Evolutionary conservation across 2,329 filamentous ascomycete species (phyloP), one percentile per base, ranked within the genome.

Genomic region (Pyrenochaeta sp.): DNA sequence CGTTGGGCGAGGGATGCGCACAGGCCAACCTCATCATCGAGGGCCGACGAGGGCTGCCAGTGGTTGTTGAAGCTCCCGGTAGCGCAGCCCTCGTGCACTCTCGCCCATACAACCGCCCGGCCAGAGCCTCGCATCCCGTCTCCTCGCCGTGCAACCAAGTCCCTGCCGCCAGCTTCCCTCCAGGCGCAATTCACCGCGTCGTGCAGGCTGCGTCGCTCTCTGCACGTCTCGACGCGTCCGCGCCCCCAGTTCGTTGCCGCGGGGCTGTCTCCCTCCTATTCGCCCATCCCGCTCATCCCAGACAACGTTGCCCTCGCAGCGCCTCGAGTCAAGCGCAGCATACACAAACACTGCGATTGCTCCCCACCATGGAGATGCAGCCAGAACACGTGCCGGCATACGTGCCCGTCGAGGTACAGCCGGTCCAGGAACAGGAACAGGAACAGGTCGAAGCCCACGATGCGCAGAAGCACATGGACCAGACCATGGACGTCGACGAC

Each of bases 401-500:
- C n/a, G n/a, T n/a, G n/a, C n/a, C n/a, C n/a, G n/a, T n/a, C n/a
- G n/a, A n/a, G n/a, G n/a, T n/a, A n/a, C 24, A 5, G 24, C 5
- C 9, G 24, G 24, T 27, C n/a, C n/a, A n/a, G n/a, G 27, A 7
- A 15, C 27, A 30, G 8, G 58, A 61, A 18, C 55, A 44, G 11
- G 39, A 35, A 19, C 28, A 44, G 34, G 41, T 14, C 24, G 55
- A 60, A 3, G 41, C 14, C 23, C 53, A 46, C 9, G 65, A 66
- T 22, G 58, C 58, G 41, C 63, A 63, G 44, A 68, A 65, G 51
- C 63, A 65, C 55, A 60, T 58, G 53, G 72, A 58, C 58, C 68
- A 63, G 50, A 49, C 63, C 47, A 64, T 74, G 51, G 74, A 77
- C 32, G 54, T 50, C 60, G 76, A 78, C 58, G 73, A 75, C 48